Evolutionary conservation across 148 eudicot genomes (phyloP), one percentile per base, ranked within the genome.

Genomic region (Polygonum maritimum): DNA sequence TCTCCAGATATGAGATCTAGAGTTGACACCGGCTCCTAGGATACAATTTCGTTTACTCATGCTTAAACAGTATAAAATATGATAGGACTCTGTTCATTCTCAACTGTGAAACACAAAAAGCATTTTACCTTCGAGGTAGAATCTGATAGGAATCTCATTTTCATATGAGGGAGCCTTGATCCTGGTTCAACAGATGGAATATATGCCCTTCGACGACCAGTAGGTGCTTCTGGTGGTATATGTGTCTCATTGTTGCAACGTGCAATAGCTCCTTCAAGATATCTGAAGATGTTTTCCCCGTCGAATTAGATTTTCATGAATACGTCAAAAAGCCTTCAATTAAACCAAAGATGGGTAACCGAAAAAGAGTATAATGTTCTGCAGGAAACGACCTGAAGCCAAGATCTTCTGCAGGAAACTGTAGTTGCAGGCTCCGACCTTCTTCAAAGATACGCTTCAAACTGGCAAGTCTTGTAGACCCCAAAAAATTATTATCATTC

Each of bases 401-500:
- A 38, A 95, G 90, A 85, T 95, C 99, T 82, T 92, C 99, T n/a
- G 97, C 99, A 71, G 97, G 99, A 75, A 95, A 95, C 81, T 95
- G 98, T 49, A 95, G 91, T 83, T 95, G 99, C 81, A 95, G 94
- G 87, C 99, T 95, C 81, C 87, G 86, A 86, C 99, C 99, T 82
- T 88, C 94, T 82, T 92, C 94, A 91, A 92, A 89, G 71, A 89
- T 95, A 26, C 60, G 83, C 78, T 85, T 88, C 77, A 95, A 77
- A 79, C 83, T 89, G 48, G 91, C 87, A 74, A 95, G 97, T 84
- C 99, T 87, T 76, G 85, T 77, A 80, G 96, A 85, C 55, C 99
- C 99, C 75, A 95, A 79, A 36, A 96, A 96, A 73, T 95, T 92
- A n/a, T 80, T 89, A 76, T 92, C 92, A 63, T 87, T 92, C 81